Evolutionary conservation across 2,329 filamentous ascomycete species (phyloP).

Genomic region (Coniosporium tulheliwenetii): DNA sequence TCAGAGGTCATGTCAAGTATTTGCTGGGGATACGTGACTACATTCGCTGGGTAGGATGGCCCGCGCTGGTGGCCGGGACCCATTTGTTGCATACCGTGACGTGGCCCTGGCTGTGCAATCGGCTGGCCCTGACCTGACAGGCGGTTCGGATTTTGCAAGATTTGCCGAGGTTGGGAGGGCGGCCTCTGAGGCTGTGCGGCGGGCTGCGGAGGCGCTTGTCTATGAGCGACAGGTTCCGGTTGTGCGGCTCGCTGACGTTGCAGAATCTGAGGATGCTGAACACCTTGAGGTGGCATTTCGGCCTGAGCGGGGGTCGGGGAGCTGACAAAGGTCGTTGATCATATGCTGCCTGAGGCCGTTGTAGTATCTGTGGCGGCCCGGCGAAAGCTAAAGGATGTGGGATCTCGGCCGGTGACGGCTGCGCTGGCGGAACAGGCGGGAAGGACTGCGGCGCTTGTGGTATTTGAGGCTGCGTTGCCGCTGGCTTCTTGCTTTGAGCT

Average conservation of each 20-base stretch:
- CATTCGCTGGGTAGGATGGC: constrained; percentile 32
- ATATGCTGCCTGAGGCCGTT: constrained; percentile 27
- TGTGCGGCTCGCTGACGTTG: constrained; percentile 15
- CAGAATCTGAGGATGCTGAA: constrained; percentile 19
- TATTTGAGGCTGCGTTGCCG: constrained; percentile 19
- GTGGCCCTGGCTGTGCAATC: constrained; percentile 12
- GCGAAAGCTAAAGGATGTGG: constrained; percentile 17
- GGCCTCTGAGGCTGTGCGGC: constrained; percentile 7
- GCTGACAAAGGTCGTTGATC: constrained; percentile 22
- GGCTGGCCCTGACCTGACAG: constrained; percentile 28
- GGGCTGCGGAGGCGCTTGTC: constrained; percentile 9
- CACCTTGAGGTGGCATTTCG: constrained; percentile 28
- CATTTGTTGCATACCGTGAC: constrained; percentile 14
- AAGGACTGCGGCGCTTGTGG: constrained; percentile 3
- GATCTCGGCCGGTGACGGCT: constrained; percentile 4
- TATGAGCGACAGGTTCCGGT: neutral
- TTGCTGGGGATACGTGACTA: constrained; percentile 56
- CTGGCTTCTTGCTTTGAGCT: constrained; percentile 43
- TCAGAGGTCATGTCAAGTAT: constrained; percentile 66
- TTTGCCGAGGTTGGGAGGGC: constrained; percentile 48
- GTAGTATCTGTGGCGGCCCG: constrained; percentile 28
- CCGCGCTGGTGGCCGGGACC: constrained; percentile 21
- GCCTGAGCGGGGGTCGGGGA: constrained; percentile 26
- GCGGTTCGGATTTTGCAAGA: constrained; percentile 65
- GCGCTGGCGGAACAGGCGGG: constrained; percentile 3